Base-by-base conservation (phyloP, 192 early-diverging fungal species). In the Funneliformis mosseae region DNA sequence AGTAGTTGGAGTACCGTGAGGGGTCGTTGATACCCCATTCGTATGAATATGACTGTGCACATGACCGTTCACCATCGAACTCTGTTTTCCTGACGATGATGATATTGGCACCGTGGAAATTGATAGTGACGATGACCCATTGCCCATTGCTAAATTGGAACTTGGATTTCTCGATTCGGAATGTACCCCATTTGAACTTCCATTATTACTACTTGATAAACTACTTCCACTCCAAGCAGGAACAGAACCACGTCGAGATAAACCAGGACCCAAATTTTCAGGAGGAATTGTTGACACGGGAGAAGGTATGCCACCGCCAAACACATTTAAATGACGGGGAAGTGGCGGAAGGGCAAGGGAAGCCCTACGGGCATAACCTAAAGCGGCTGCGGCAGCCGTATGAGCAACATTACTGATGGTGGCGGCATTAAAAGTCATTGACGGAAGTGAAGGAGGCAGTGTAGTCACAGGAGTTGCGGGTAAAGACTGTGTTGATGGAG, bases 191-290 rank as follows among this genome's bases (percentile, higher is more conserved):
- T 27, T 46, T 3, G 21, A n/a, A 48, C 45, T 76, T 41, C 12
- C 33, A 48, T 64, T 78, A 78, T 67, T 67, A 45, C 76, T 43
- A 46, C 61, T 61, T 27, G 74, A 76, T 25, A 76, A 38, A 61
- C 55, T 76, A 38, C 76, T 78, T 67, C 63, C 76, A 78, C 63
- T 78, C 76, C 62, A 78, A 28, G 76, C 16, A 78, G 76, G 64
- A 46, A 67, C 43, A 14, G 62, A 67, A 41, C 76, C 61, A 67
- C 76, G 61, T 59, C 76, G 64, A 21, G 11, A 42, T 11, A 61
- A 41, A 6, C 63, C 63, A 42, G 64, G 76, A 48, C 63, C 38
- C 28, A 67, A 28, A 38, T 43, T 78, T 27, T 68, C 76, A 78
- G 76, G 42, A n/a, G 39, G 12, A 25, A 25, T 10, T 8, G 76